Evolutionary conservation across 2,329 filamentous ascomycete species (phyloP).

Genomic region (Phialophora tarda): DNA sequence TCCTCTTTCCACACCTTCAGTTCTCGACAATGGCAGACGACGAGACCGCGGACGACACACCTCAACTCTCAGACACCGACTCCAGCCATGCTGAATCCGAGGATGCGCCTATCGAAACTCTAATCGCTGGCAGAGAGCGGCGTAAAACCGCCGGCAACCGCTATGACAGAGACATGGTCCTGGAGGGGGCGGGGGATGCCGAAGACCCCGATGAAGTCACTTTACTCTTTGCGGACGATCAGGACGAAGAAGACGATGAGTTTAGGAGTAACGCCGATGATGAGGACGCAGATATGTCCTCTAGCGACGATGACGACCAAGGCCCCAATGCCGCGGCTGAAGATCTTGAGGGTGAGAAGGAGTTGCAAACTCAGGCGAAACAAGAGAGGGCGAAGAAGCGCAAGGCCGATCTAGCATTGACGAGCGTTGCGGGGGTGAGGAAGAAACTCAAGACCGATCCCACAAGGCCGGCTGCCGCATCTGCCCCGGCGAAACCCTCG

Average conservation of each 20-base stretch:
- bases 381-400: conserved; percentile 77
- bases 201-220: conserved; percentile 60
- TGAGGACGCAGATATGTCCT: conserved; percentile 85
- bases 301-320: conserved; percentile 79
- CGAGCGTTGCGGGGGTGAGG: conserved; percentile 60
- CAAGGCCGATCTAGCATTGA: conserved; percentile 76
- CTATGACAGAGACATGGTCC: conserved; percentile 77
- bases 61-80: conserved; percentile 33
- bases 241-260: conserved; percentile 63
- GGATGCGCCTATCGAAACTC: conserved; percentile 62
- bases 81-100: conserved; percentile 44
- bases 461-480: conserved; percentile 41
- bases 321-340: conserved; percentile 62
- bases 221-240: conserved; percentile 75
- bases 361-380: conserved; percentile 77
- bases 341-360: conserved; percentile 84
- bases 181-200: conserved; percentile 67
- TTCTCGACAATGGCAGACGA: conserved; percentile 22
- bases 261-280: conserved; percentile 61
- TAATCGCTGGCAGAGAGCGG: conserved; percentile 74
- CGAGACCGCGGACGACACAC: conserved; percentile 22
- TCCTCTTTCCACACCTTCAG: not conserved
- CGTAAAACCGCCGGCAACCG: conserved; percentile 84
- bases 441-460: conserved; percentile 77
- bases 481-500: conserved; percentile 54